Conservation (phyloP, 1,284 basidiomycete species). For the Coniophora puteana region DNA sequence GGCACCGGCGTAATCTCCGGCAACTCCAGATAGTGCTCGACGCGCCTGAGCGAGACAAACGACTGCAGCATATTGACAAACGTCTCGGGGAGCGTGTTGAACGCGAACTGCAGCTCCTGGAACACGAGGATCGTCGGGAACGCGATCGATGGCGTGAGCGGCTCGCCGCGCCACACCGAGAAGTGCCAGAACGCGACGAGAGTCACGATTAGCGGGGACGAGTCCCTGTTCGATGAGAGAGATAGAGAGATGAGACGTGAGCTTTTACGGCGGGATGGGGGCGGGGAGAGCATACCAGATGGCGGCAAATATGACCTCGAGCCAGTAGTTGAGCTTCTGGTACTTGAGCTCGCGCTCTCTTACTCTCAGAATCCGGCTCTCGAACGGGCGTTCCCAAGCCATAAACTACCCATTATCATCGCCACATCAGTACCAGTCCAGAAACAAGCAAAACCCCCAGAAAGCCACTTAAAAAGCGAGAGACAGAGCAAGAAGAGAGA, state of each 20-base stretch:
- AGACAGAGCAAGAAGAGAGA: too few relatives aligned
- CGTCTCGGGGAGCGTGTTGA: constrained; percentile 86
- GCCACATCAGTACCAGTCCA: too few relatives aligned
- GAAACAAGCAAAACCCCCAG: too few relatives aligned
- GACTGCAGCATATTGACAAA: constrained; percentile 82
- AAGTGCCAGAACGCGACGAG: constrained; percentile 84
- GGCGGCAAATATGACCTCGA: constrained; percentile 79
- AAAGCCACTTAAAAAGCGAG: too few relatives aligned
- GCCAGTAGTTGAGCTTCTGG: constrained; percentile 81
- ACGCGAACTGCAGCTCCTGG: constrained; percentile 79
- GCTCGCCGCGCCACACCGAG: constrained; percentile 63
- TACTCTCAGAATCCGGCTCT: constrained; percentile 69
- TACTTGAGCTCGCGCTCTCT: constrained; percentile 79
- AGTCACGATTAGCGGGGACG: constrained; percentile 71
- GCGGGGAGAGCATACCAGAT: constrained; percentile 66
- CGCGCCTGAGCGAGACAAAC: constrained; percentile 84
- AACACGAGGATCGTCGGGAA: constrained; percentile 87
- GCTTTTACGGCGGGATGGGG: too few relatives aligned
- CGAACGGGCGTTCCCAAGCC: constrained; percentile 94
- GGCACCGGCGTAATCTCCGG: constrained; percentile 65
- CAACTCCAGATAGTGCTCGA: constrained; percentile 82
- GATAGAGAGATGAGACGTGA: constrained; percentile 5
- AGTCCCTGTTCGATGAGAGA: constrained; percentile 64
- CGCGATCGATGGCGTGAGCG: constrained; percentile 79
- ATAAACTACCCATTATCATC: constrained; percentile 85